Evolutionary conservation across 2,329 filamentous ascomycete species (phyloP).

Genomic region (Calonectria pseudoturangicola): DNA sequence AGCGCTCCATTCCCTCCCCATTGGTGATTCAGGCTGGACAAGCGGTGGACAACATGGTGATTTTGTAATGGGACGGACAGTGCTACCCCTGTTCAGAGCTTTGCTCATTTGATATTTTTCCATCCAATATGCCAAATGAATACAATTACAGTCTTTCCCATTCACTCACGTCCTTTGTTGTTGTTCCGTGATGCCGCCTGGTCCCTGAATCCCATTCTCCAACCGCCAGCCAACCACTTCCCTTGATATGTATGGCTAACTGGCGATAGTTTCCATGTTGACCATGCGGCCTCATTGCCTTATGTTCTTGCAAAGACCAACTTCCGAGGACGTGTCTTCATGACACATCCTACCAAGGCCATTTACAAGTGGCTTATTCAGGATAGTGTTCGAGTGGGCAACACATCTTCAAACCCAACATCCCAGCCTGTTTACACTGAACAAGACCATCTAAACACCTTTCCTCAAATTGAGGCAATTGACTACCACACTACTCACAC

Average conservation of each 20-base stretch:
- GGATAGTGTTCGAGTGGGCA: constrained; percentile 93
- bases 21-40: constrained; percentile 55
- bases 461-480: constrained; percentile 96
- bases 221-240: constrained; percentile 38
- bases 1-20: constrained; percentile 64
- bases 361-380: constrained; percentile 99
- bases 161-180: constrained; percentile 50
- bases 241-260: constrained; percentile 51
- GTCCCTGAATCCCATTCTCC: constrained; percentile 46
- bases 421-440: constrained; percentile 93
- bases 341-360: constrained; percentile 99
- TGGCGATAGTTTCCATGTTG: constrained; percentile 89
- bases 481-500: constrained; percentile 99
- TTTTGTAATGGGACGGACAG: constrained; percentile 52
- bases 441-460: constrained; percentile 94
- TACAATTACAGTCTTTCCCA: constrained; percentile 60
- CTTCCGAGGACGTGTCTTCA: constrained; percentile 96
- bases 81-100: constrained; percentile 40
- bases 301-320: constrained; percentile 99
- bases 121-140: constrained; percentile 61
- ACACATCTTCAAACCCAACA: constrained; percentile 76
- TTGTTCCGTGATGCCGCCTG: constrained; percentile 55
- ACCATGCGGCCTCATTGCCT: constrained; percentile 98
- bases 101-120: constrained; percentile 53
- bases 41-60: constrained; percentile 55